Evolutionary conservation across 495 filamentous ascomycete genomes (phyloP), one percentile per base, ranked within the genome.

Genomic region (Neurospora terricola): DNA sequence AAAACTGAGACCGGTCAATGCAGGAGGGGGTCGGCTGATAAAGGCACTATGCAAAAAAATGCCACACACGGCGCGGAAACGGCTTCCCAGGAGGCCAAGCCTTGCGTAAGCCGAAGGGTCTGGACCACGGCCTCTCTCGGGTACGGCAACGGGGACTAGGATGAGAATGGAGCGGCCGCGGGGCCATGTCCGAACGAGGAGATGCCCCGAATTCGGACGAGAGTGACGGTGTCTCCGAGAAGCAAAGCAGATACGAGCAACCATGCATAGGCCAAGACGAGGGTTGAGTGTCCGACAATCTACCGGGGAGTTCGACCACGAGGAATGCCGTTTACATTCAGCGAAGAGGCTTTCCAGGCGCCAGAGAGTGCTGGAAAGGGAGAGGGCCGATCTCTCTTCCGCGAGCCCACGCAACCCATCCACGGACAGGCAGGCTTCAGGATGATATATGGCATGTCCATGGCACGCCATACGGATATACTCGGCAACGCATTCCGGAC

Each of bases 1-100:
- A 8, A 38, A 16, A 69, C 54, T 30, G 38, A 72, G 73, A 72
- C 77, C 76, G 74, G 77, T 74, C 74, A 80, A 75, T 77, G 77
- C 77, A 77, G n/a, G 73, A 21, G 69, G 73, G 70, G 66, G 74
- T 72, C 69, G 72, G 75, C 62, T 71, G 71, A 77, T 74, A 71
- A 74, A 74, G 48, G 54, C 27, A 14, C 36, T 69, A 79, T 78
- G 76, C 78, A 78, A 39, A 37, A 37, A 71, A 40, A 18, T 72
- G 71, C 27, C 54, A 66, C 54, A 59, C 72, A 72, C 71, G 76
- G 68, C 72, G 70, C 45, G 39, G 70, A 68, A 45, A 37, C 39
- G 27, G 39, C 45, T 34, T 27, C 38, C 36, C 45, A 73, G 43
- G 34, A 75, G 38, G 18, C 12, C 45, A 43, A 72, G 75, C 36